A percentile compares a stretch with the other conserved stretches of the same genome.
These are phyloP conservation scores for Curvularia sp. DNA, from an alignment of 2,329 filamentous ascomycete species.

Conservation along the genomic window DNA sequence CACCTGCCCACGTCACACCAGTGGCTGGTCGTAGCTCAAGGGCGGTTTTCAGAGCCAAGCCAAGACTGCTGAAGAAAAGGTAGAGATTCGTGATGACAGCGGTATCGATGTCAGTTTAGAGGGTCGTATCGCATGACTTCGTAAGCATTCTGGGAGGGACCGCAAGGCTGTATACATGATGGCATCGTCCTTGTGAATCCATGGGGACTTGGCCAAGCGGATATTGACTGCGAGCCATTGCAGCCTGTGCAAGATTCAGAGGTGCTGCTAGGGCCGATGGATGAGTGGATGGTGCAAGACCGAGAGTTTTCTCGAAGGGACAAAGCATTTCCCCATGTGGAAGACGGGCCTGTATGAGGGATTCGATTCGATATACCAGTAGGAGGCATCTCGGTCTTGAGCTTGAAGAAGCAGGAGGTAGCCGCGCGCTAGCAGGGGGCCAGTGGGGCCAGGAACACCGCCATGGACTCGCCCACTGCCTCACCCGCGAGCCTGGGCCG, in stretches of 20 bases:
- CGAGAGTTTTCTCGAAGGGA: slow-evolving; percentile 28
- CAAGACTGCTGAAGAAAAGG: slow-evolving; percentile 30
- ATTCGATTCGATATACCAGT: slow-evolving; percentile 8
- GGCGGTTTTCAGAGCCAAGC: slow-evolving; percentile 29
- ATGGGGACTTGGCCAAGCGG: slow-evolving; percentile 31
- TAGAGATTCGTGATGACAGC: slow-evolving; percentile 15
- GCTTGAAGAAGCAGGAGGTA: neutral
- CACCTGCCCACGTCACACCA: slow-evolving; percentile 23
- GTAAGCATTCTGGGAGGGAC: slow-evolving; percentile 29
- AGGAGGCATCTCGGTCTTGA: neutral
- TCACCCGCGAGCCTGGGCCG: neutral
- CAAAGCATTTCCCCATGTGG: slow-evolving; percentile 35
- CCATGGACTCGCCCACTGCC: neutral
- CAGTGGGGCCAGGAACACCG: neutral
- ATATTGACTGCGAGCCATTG: slow-evolving; percentile 24
- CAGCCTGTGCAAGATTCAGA: slow-evolving; percentile 27
- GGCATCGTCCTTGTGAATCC: slow-evolving; percentile 22
- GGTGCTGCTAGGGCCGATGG: slow-evolving; percentile 18
- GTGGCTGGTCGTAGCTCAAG: slow-evolving; percentile 27
- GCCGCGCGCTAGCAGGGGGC: neutral
- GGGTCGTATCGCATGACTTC: slow-evolving; percentile 22
- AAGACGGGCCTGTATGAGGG: slow-evolving; percentile 23
- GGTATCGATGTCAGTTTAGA: slow-evolving; percentile 24
- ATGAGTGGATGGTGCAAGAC: slow-evolving; percentile 17
- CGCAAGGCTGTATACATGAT: slow-evolving; percentile 23